A percentile compares a stretch with the other conserved stretches of the same genome.
Evolutionary conservation across 2,329 filamentous ascomycete genomes (phyloP).

Genomic region (Pyrenophora tritici-repentis): DNA sequence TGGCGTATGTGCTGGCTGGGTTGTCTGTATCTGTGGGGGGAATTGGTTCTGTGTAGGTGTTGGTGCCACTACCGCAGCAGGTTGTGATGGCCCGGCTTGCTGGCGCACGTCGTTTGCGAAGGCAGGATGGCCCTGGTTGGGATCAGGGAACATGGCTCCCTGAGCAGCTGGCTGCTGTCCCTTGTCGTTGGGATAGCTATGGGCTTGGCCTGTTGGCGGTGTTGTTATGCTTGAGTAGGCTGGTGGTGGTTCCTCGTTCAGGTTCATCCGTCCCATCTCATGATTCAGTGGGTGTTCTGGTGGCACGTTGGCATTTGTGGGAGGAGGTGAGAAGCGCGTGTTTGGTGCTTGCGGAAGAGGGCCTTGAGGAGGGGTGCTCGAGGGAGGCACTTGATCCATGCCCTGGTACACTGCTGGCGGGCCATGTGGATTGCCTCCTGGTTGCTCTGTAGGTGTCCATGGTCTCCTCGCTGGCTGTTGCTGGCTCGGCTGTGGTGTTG

Average conservation of each 20-base stretch:
- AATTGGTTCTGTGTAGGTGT: slow-evolving; percentile 37
- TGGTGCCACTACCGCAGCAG: slow-evolving; percentile 39
- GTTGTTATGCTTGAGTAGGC: slow-evolving; percentile 80
- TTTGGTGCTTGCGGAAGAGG: slow-evolving; percentile 37
- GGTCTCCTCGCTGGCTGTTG: slow-evolving; percentile 63
- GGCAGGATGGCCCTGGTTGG: slow-evolving; percentile 73
- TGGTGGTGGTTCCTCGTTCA: slow-evolving; percentile 85
- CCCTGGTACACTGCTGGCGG: slow-evolving; percentile 93
- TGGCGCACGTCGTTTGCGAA: slow-evolving; percentile 82
- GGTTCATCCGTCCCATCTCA: slow-evolving; percentile 81
- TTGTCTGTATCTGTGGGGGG: slow-evolving; percentile 29
- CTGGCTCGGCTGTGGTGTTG: slow-evolving; percentile 50
- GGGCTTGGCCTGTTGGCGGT: slow-evolving; percentile 50
- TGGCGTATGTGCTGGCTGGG: slow-evolving; percentile 41
- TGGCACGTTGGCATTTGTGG: slow-evolving; percentile 25
- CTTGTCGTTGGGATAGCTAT: slow-evolving; percentile 78
- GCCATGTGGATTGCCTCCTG: slow-evolving; percentile 83
- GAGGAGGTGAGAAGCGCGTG: slow-evolving; percentile 34
- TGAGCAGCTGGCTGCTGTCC: slow-evolving; percentile 51
- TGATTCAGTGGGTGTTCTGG: slow-evolving; percentile 74
- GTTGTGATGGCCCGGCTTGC: slow-evolving; percentile 51
- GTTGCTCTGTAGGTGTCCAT: slow-evolving; percentile 94
- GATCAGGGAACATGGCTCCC: slow-evolving; percentile 42
- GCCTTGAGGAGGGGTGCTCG: slow-evolving; percentile 48
- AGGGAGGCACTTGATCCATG: slow-evolving; percentile 65